Conservation (phyloP, 352 stramenopile species). For the Pythium aquatile region DNA sequence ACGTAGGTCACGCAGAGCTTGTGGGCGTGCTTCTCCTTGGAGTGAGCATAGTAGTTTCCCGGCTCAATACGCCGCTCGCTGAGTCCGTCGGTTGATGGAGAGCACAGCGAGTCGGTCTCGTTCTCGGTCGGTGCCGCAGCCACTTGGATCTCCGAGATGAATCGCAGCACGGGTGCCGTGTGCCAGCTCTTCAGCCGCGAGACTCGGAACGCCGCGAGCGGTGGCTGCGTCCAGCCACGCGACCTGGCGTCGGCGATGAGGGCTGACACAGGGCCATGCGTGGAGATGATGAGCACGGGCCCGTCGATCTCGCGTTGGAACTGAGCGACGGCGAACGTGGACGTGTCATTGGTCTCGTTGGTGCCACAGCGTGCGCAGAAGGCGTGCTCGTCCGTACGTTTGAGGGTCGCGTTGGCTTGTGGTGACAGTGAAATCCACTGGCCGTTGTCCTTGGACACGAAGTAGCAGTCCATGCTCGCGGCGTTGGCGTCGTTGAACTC, state of each 20-base stretch:
- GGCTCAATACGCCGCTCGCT: neutral
- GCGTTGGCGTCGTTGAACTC: conserved; percentile 9
- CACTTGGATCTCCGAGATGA: conserved; percentile 3
- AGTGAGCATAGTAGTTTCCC: conserved; percentile 15
- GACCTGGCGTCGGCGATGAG: neutral
- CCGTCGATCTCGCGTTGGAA: conserved; percentile 2
- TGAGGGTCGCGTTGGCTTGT: neutral
- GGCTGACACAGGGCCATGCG: neutral
- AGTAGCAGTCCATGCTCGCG: conserved; percentile 13
- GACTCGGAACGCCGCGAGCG: neutral
- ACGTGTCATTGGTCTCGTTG: neutral
- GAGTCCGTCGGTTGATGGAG: neutral
- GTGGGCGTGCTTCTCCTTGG: neutral
- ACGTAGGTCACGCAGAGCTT: conserved; percentile 17
- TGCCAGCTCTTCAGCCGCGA: conserved; percentile 6
- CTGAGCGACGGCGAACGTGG: conserved; percentile 9
- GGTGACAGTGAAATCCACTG: neutral
- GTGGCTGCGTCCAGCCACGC: neutral
- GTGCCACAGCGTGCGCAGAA: conserved; percentile 12
- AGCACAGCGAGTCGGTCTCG: conserved; percentile 1
- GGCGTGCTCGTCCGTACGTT: neutral
- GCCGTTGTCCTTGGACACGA: conserved; percentile 8
- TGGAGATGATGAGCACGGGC: neutral
- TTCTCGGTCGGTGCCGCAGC: neutral
- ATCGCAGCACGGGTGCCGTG: neutral